phyloP scores from a whole-genome alignment of 495 filamentous ascomycete genomes.

The Patellaria atrata region DNA sequence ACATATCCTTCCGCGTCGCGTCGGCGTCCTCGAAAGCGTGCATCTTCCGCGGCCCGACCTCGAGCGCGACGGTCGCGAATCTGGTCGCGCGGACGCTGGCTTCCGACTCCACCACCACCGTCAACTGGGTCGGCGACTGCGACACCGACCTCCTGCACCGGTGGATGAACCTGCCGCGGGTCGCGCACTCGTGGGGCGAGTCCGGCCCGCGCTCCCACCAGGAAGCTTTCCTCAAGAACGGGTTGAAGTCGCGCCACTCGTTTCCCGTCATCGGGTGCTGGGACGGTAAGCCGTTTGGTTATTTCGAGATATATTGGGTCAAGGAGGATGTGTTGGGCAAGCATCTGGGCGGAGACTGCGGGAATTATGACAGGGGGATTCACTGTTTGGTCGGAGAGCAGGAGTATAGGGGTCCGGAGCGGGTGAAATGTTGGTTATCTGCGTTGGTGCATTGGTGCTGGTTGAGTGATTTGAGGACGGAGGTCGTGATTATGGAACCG shows the following conservation, averaged over 20 bases:
- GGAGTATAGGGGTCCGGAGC: constrained; percentile 65
- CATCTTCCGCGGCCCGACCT: constrained; percentile 39
- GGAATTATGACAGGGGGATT: constrained; percentile 75
- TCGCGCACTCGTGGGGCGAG: constrained; percentile 68
- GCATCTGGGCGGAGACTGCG: constrained; percentile 43
- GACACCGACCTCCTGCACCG: constrained; percentile 67
- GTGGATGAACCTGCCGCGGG: constrained; percentile 85
- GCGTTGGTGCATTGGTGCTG: constrained; percentile 76
- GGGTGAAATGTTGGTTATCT: constrained; percentile 67
- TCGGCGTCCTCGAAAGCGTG: constrained; percentile 40
- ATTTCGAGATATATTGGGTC: constrained; percentile 98
- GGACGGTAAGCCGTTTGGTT: constrained; percentile 92
- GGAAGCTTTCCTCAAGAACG: constrained; percentile 51
- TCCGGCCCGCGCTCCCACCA: constrained; percentile 47
- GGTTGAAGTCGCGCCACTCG: constrained; percentile 51
- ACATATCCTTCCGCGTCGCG: constrained; percentile 76
- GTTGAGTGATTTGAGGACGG: constrained; percentile 65
- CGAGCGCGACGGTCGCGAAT: no score
- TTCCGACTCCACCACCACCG: constrained; percentile 24
- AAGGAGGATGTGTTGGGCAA: constrained; percentile 74
- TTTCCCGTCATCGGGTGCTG: constrained; percentile 90
- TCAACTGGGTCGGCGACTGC: constrained; percentile 21
- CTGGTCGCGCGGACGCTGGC: constrained; percentile 14
- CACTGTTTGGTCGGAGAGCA: constrained; percentile 87
- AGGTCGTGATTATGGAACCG: constrained; percentile 72